Conservation (phyloP, 305 asterid genomes). For the Fraxinus latifolia region DNA sequence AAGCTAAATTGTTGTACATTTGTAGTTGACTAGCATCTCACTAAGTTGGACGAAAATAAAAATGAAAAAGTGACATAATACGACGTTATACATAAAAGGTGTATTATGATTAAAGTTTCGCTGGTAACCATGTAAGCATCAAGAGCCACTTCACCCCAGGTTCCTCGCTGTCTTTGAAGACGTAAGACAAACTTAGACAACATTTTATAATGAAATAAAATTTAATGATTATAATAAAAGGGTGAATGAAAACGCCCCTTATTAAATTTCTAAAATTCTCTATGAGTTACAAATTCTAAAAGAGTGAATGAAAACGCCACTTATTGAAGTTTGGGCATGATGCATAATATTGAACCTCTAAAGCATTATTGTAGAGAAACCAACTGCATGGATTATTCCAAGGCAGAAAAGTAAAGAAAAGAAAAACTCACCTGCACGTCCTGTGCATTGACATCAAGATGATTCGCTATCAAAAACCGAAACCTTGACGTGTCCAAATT, state of each 20-base stretch:
- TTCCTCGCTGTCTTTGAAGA: too few species aligned
- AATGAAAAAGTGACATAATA: not conserved
- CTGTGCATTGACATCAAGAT: constrained; percentile 83
- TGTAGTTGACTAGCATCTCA: not conserved
- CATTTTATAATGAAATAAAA: too few species aligned
- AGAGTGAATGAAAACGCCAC: not conserved
- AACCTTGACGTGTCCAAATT: constrained; percentile 79
- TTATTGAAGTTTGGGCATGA: not conserved
- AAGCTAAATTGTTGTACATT: not conserved
- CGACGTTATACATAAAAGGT: too few species aligned
- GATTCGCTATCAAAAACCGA: constrained; percentile 74
- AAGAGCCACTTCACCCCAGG: too few species aligned
- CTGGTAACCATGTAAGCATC: too few species aligned
- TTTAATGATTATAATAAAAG: too few species aligned
- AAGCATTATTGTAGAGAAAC: not conserved
- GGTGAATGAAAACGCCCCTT: too few species aligned
- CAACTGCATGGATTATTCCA: not conserved
- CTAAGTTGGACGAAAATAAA: not conserved
- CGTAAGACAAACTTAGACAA: not conserved
- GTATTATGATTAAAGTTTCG: too few species aligned
- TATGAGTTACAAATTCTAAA: not conserved
- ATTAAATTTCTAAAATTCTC: too few species aligned
- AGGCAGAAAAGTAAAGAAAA: not conserved
- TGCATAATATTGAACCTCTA: not conserved
- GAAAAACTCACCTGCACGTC: constrained; percentile 66